Conservation (phyloP, 345 rosid species). For the Reutealis trisperma region DNA sequence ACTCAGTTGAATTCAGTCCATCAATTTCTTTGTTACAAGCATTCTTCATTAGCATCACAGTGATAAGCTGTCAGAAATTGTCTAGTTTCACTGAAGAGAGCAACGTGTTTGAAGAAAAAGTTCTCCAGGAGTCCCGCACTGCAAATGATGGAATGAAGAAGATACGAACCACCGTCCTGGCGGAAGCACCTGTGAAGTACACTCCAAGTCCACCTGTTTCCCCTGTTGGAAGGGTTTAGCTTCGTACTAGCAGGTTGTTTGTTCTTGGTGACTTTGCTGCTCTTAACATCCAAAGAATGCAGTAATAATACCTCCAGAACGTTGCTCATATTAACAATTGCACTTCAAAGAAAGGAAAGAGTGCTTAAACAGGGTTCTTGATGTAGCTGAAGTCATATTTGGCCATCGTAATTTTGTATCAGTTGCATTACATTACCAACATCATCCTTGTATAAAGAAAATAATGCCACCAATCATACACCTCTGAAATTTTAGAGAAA, state of each 20-base stretch:
- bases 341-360: slow-evolving; percentile 3
- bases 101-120: slow-evolving; percentile 23
- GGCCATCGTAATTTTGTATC: neutral
- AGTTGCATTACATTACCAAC: neutral
- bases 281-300: neutral
- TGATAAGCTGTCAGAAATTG: slow-evolving; percentile 43
- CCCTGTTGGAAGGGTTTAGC: slow-evolving; percentile 77
- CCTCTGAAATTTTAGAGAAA: neutral
- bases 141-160: slow-evolving; percentile 25
- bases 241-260: slow-evolving; percentile 8
- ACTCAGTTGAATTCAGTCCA: slow-evolving; percentile 63
- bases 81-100: slow-evolving; percentile 29
- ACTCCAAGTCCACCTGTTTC: slow-evolving; percentile 75
- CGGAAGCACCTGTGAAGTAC: slow-evolving; percentile 44
- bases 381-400: slow-evolving; percentile 2
- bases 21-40: slow-evolving; percentile 68
- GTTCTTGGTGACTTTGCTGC: neutral
- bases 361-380: neutral
- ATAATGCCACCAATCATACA: neutral
- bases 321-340: slow-evolving; percentile 1
- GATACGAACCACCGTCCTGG: neutral
- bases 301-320: neutral
- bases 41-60: slow-evolving; percentile 61
- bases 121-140: slow-evolving; percentile 21
- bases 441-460: slow-evolving; percentile 19